phyloP scores from a whole-genome alignment of 2,329 filamentous ascomycete species.

The Xylaria sp. region DNA sequence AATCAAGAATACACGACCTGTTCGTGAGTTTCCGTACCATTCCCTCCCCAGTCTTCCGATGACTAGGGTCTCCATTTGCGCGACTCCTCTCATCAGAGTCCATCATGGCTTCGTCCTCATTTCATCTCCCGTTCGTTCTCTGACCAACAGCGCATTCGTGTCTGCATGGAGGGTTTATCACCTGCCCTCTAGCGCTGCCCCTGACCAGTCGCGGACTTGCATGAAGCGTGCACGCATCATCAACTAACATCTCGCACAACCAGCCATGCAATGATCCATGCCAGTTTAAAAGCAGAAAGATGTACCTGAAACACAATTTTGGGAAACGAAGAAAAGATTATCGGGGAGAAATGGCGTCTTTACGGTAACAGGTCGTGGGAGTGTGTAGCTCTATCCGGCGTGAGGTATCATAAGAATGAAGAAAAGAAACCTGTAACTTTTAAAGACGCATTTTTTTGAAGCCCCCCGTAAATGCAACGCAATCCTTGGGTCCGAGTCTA shows the following conservation, averaged over 20 bases:
- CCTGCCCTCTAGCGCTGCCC: conserved; percentile 4
- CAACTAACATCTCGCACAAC: conserved; percentile 16
- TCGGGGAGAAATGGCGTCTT: conserved; percentile 29
- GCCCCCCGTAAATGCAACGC: conserved; percentile 49
- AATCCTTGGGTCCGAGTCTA: conserved; percentile 45
- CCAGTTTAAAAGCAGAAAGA: conserved; percentile 19
- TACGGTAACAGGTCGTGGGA: conserved; percentile 34
- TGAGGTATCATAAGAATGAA: conserved; percentile 48
- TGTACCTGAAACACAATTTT: conserved; percentile 31
- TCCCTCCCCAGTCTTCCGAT: conserved; percentile 3
- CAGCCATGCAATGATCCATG: conserved; percentile 17
- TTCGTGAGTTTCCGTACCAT: conserved; percentile 14
- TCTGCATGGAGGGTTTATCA: conserved; percentile 5
- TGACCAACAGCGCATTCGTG: conserved; percentile 5
- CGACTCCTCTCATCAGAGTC: conserved; percentile 5
- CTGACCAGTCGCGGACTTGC: background rate
- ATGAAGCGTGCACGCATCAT: conserved; percentile 16
- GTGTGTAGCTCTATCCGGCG: conserved; percentile 36
- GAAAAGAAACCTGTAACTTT: conserved; percentile 46
- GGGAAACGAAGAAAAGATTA: conserved; percentile 23
- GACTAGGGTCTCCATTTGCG: conserved; percentile 6
- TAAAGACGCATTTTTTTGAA: conserved; percentile 47
- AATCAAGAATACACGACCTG: conserved; percentile 30
- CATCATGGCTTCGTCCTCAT: conserved; percentile 3
- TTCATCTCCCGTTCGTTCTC: conserved; percentile 4